Evolutionary conservation across 305 asterid species (phyloP), one percentile per base, ranked within the genome.

Genomic region (Rubia tinctorum): DNA sequence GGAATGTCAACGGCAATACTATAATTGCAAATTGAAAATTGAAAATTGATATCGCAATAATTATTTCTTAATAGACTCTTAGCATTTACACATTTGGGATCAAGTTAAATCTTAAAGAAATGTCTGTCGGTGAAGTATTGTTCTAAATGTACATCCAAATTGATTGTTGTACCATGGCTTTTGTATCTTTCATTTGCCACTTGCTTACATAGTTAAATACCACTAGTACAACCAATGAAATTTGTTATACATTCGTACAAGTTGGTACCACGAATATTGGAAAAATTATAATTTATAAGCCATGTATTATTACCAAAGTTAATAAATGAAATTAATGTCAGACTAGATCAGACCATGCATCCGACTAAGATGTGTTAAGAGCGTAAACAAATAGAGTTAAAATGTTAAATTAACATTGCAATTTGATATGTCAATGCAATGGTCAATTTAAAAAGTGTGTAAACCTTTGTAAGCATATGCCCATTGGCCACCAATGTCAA

Each of bases 331-430:
- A 23, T n/a, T 22, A 10, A n/a, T 34, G 64, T 10, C 64, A 58
- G 63, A n/a, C 30, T 58, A 58, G 63, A 58, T 58, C 30, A 58
- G 64, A 58, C 22, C 64, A 58, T 58, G 64, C 64, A 20, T 58
- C 64, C 64, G 34, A 58, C 34, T 58, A 58, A 58, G 64, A 58
- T 58, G 34, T 22, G 23, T 7, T 53, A 6, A 58, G 56, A 58
- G 22, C 64, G 4, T 49, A 49, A 49, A 49, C 56, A 49, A 49
- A 4, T 49, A 49, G 45, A 6, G 45, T 49, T 49, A 49, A 15
- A 4, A 49, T 10, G 56, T 23, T 59, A 59, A 12, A 27, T 60
- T 11, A 60, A 60, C 66, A 12, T 25, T 11, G 66, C 13, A 60
- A 60, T 22, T 60, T 60, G 40, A 23, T 23, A 60, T 15, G 5